A percentile compares a stretch with the other conserved stretches of the same genome.
phyloP scores from a whole-genome alignment of 495 filamentous ascomycete species.

The Alectoria sarmentosa region DNA sequence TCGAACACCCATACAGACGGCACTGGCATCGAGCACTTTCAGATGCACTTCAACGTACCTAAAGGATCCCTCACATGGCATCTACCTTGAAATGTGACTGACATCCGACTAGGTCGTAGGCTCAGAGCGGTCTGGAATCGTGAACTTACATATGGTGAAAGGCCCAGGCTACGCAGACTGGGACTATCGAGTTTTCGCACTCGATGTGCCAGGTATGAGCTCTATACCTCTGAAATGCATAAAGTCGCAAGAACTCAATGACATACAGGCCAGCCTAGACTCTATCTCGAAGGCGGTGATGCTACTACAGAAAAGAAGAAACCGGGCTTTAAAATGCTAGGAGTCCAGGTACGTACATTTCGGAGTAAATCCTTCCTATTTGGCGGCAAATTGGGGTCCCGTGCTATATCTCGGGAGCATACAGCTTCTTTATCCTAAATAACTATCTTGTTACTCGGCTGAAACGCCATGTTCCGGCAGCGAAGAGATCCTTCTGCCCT shows the following conservation, averaged over 20 bases:
- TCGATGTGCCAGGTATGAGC: conserved; percentile 67
- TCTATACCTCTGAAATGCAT: conserved; percentile 52
- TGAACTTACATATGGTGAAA: conserved; percentile 71
- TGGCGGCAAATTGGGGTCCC: no score
- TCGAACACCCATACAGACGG: conserved; percentile 61
- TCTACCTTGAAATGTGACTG: conserved; percentile 13
- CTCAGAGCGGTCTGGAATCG: conserved; percentile 64
- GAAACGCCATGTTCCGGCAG: no score
- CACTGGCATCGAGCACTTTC: conserved; percentile 71
- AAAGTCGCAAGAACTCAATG: background rate
- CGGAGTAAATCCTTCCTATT: no score
- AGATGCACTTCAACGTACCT: conserved; percentile 80
- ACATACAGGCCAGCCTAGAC: conserved; percentile 36
- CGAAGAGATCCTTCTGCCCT: no score
- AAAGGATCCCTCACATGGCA: background rate
- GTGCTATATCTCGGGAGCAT: no score
- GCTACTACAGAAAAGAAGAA: conserved; percentile 27
- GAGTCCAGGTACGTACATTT: no score
- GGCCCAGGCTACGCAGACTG: conserved; percentile 55
- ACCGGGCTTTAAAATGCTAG: conserved; percentile 42
- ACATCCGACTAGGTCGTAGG: conserved; percentile 63
- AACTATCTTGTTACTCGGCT: no score
- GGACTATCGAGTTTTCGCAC: conserved; percentile 69
- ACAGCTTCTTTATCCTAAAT: no score
- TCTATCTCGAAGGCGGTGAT: conserved; percentile 45